Conservation (phyloP, 208 protist genomes). For the Crithidia mellificae region DNA sequence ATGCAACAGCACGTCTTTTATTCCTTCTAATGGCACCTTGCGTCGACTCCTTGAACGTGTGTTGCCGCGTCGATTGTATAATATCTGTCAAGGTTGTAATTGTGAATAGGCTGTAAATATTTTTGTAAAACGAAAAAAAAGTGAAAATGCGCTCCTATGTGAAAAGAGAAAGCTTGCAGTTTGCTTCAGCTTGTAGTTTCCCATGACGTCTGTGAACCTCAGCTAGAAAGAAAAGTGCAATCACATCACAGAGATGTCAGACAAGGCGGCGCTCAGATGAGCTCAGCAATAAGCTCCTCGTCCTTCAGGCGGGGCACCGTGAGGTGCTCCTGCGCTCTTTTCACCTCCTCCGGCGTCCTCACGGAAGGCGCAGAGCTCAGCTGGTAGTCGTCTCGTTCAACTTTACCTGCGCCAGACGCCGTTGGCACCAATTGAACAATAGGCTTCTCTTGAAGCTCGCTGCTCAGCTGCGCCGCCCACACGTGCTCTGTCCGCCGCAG, state of each 20-base stretch:
- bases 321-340: not conserved
- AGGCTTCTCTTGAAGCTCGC: not conserved
- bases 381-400: not conserved
- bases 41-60: too few species aligned
- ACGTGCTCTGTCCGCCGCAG: not conserved
- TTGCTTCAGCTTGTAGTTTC: too few species aligned
- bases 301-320: constrained; percentile 56
- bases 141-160: too few species aligned
- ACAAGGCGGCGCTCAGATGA: constrained; percentile 35
- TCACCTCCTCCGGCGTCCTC: too few species aligned
- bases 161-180: too few species aligned
- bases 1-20: too few species aligned
- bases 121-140: too few species aligned
- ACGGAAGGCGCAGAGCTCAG: not conserved
- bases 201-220: too few species aligned
- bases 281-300: constrained; percentile 56
- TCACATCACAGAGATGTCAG: not conserved
- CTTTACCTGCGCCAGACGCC: not conserved
- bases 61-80: too few species aligned
- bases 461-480: constrained; percentile 4
- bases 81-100: too few species aligned
- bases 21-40: too few species aligned
- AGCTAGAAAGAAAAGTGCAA: constrained; percentile 19
- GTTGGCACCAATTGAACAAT: not conserved
- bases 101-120: too few species aligned